Evolutionary conservation across 139 green algal genomes (phyloP), one percentile per base, ranked within the genome.

Genomic region (Chlorella sp.): DNA sequence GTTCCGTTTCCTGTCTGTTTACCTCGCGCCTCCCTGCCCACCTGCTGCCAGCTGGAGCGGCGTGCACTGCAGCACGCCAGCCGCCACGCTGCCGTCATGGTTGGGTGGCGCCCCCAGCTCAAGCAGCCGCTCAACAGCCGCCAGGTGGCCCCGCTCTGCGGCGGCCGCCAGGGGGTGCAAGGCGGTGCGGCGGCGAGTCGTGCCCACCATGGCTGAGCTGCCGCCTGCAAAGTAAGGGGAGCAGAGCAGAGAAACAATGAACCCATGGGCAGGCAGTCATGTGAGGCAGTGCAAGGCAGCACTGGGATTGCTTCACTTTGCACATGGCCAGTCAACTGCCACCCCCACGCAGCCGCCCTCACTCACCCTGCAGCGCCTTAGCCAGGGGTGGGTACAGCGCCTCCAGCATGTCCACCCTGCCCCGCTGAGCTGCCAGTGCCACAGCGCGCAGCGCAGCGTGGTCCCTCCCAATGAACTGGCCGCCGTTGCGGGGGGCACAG

Each of bases 101-200:
- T 34, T 23, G 1, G 78, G 17, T 0, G 78, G 63, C 5, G 78
- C 78, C 20, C 63, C 78, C 63, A 64, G 39, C 78, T 74, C 13
- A n/a, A 83, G 63, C 78, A 83, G 78, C 4, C 62, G 41, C 20
- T 83, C 17, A 28, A 83, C 78, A 3, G 68, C 78, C n/a, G 62
- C 78, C 63, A 74, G 39, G 9, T 83, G 78, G 9, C 78, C 78
- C 4, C 39, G 28, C 63, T 74, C 39, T 0, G 78, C 78, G 25
- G 78, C 78, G 1, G 78, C 78, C 3, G 78, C 63, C 63, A 83
- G 78, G 17, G 78, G 78, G 63, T 82, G 76, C 60, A 82, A 63
- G 7, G 32, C 47, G 18, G 62, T 74, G 78, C 78, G 62, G 28
- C 78, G 62, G 12, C 65, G 67, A 20, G 74, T 30, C 4, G n/a